Evolutionary conservation across 176 grass and related monocot genomes (phyloP).

Genomic region (Oropetium thomaeum): DNA sequence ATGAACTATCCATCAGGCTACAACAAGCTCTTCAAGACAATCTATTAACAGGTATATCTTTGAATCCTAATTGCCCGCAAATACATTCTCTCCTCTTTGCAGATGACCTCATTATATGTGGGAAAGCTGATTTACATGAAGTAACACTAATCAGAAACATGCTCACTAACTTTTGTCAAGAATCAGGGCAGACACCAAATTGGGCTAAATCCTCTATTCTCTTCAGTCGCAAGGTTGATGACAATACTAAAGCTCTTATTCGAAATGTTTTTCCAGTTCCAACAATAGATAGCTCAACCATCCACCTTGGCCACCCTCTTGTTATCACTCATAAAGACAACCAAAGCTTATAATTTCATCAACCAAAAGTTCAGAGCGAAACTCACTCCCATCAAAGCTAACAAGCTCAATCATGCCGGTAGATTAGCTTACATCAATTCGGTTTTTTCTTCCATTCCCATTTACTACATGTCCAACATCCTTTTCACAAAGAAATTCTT

Average conservation of each 20-base stretch:
- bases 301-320: background rate
- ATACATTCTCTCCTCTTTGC: background rate
- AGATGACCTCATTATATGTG: background rate
- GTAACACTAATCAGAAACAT: background rate
- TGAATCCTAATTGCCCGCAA: fast-evolving
- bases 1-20: no score
- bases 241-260: background rate
- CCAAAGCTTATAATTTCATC: background rate
- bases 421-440: background rate
- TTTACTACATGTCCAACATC: background rate
- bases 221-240: background rate
- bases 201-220: background rate
- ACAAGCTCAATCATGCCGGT: background rate
- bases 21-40: background rate
- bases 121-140: background rate
- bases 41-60: fast-evolving
- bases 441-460: background rate
- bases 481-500: background rate
- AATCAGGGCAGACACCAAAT: background rate
- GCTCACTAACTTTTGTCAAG: background rate
- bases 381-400: background rate
- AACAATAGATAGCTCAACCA: background rate
- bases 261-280: background rate
- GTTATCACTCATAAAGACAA: background rate
- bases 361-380: background rate